Evolutionary conservation across 345 rosid species (phyloP).

Genomic region (Euphorbia pulcherrima): DNA sequence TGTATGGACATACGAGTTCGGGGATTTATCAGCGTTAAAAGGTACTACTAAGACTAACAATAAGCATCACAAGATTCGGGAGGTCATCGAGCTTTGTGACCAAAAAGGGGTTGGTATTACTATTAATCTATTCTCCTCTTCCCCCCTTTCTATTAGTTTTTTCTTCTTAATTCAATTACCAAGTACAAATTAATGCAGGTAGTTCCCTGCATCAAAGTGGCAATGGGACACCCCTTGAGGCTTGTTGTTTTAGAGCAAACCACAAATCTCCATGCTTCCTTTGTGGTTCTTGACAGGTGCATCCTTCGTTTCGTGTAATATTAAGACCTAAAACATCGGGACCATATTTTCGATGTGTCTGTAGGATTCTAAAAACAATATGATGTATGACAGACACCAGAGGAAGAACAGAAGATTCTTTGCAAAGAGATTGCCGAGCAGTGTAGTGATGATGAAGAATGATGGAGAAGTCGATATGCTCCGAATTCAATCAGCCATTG

Average conservation of each 20-base stretch:
- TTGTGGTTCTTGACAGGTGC: conserved; percentile 34
- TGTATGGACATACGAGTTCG: conserved; percentile 30
- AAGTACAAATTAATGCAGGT: conserved; percentile 18
- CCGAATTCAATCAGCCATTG: conserved; percentile 15
- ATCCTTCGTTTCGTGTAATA: no score
- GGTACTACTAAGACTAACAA: conserved; percentile 13
- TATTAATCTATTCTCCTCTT: not conserved
- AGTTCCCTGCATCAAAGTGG: conserved; percentile 29
- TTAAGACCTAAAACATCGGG: no score
- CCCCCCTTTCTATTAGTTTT: not conserved
- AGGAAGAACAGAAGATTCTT: conserved; percentile 32
- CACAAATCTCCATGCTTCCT: conserved; percentile 33
- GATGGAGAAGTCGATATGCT: conserved; percentile 32
- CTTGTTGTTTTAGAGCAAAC: conserved; percentile 35
- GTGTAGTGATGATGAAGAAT: conserved; percentile 32
- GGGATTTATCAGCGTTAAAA: conserved; percentile 24
- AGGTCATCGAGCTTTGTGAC: conserved; percentile 26
- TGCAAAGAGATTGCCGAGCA: conserved; percentile 33
- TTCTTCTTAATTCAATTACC: not conserved
- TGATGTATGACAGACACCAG: conserved; percentile 17
- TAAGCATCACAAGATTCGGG: conserved; percentile 25
- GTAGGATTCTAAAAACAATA: not conserved
- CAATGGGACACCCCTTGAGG: conserved; percentile 36
- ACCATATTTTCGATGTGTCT: no score
- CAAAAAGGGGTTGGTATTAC: conserved; percentile 26